Conservation (phyloP, 2,329 filamentous ascomycete species). For the Berkeleyomyces rouxiae region DNA sequence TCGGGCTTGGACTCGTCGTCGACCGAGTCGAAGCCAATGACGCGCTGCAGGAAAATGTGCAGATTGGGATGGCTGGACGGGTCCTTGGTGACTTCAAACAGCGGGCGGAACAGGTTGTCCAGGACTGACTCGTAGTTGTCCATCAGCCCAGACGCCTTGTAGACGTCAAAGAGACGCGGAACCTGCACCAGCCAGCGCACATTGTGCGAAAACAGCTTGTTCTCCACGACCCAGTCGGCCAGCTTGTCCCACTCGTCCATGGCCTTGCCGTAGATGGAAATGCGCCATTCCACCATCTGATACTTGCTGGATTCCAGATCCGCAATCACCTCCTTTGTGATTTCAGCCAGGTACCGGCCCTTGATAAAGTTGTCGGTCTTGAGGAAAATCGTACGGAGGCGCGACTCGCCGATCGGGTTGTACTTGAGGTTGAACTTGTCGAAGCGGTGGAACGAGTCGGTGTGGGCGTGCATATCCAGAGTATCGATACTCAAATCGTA, state of each 20-base stretch:
- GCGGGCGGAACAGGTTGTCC: constrained; percentile 76
- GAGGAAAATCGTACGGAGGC: constrained; percentile 90
- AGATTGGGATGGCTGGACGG: constrained; percentile 79
- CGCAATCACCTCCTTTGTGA: constrained; percentile 93
- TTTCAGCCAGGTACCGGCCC: constrained; percentile 87
- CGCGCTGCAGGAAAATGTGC: constrained; percentile 83
- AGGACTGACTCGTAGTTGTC: constrained; percentile 80
- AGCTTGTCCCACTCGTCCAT: constrained; percentile 96
- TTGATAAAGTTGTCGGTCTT: constrained; percentile 98
- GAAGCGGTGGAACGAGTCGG: constrained; percentile 94
- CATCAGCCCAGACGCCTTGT: constrained; percentile 78
- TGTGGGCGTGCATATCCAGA: constrained; percentile 96
- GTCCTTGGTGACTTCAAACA: constrained; percentile 87
- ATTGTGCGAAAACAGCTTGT: constrained; percentile 95
- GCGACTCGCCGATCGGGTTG: constrained; percentile 90
- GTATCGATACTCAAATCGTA: constrained; percentile 98
- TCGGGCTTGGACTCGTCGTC: constrained; percentile 97
- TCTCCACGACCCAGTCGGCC: constrained; percentile 92
- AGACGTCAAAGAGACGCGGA: constrained; percentile 86
- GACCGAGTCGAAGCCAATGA: constrained; percentile 93
- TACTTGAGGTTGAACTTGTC: constrained; percentile 99
- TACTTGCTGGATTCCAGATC: constrained; percentile 98
- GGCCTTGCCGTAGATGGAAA: constrained; percentile 86
- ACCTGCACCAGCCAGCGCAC: constrained; percentile 95
- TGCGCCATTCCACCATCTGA: constrained; percentile 98